These are phyloP conservation scores for Umbelopsis sp. DNA, from an alignment of 371 early-diverging fungal species.

Conservation along the genomic window DNA sequence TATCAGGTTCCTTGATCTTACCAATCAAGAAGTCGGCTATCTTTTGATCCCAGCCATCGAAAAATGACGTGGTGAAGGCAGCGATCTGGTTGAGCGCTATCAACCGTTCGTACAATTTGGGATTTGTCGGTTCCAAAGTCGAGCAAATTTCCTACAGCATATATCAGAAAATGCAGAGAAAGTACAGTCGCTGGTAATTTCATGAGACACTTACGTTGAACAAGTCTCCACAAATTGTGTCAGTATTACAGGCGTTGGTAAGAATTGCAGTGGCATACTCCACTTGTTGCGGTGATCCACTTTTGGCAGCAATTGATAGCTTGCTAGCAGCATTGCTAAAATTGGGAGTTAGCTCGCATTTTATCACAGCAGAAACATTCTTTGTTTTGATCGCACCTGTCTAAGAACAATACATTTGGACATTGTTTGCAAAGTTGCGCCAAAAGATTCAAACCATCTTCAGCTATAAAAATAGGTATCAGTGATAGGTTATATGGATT, in stretches of 20 bases:
- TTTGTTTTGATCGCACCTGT: constrained; percentile 26
- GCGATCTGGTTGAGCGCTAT: constrained; percentile 7
- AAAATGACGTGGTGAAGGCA: neutral
- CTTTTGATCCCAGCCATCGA: constrained; percentile 14
- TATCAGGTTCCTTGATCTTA: neutral
- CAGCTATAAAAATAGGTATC: constrained; percentile 28
- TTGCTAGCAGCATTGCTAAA: neutral
- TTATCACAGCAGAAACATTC: neutral
- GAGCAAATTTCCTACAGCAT: neutral
- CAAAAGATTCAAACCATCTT: constrained; percentile 66
- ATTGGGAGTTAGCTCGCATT: neutral
- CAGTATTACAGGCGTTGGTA: constrained; percentile 43
- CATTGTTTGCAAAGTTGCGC: constrained; percentile 62
- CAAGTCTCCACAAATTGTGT: constrained; percentile 26
- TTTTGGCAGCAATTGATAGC: neutral
- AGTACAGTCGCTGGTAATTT: neutral
- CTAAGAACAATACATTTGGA: constrained; percentile 48
- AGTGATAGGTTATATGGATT: neutral
- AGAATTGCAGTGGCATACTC: constrained; percentile 65
- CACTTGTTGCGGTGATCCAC: constrained; percentile 44
- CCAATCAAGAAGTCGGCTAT: constrained; percentile 9
- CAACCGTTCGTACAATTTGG: neutral
- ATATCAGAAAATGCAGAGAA: neutral
- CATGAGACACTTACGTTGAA: constrained; percentile 28
- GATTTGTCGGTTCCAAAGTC: neutral